Percentiles rank a stretch among this genome's conserved stretches.
Conservation (phyloP, 2,329 filamentous ascomycete species). For the Beauveria medogensis region DNA sequence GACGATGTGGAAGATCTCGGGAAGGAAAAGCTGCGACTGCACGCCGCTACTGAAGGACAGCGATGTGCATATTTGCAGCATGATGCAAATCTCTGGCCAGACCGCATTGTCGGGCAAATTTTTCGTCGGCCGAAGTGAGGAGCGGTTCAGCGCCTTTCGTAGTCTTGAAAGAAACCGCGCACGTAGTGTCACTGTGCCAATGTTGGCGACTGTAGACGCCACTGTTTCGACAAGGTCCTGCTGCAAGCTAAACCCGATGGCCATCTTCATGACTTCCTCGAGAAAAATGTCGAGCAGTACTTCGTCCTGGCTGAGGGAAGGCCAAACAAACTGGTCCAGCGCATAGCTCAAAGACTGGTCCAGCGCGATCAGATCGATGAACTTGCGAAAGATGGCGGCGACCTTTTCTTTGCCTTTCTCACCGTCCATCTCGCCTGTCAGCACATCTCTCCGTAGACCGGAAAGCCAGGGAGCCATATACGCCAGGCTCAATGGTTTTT, state of each 20-base stretch:
- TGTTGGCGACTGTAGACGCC: constrained; percentile 53
- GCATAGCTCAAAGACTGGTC: constrained; percentile 52
- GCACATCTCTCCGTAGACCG: constrained; percentile 50
- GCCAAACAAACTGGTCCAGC: constrained; percentile 60
- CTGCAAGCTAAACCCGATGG: constrained; percentile 46
- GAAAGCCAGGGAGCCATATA: constrained; percentile 65
- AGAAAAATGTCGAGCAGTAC: constrained; percentile 58
- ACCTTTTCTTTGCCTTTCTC: constrained; percentile 61
- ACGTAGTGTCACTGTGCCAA: constrained; percentile 57
- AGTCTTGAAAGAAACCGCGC: constrained; percentile 58
- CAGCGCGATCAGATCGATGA: constrained; percentile 56
- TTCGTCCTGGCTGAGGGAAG: constrained; percentile 56
- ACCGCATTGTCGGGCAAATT: constrained; percentile 58
- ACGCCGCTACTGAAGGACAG: constrained; percentile 61
- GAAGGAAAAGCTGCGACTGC: constrained; percentile 59
- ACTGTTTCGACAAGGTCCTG: constrained; percentile 53
- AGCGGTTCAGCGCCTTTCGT: constrained; percentile 58
- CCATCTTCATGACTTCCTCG: constrained; percentile 59
- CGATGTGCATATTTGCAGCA: constrained; percentile 58
- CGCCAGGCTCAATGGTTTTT: constrained; percentile 57
- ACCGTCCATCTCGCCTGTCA: constrained; percentile 51
- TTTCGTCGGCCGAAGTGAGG: constrained; percentile 58
- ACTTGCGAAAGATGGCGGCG: constrained; percentile 53
- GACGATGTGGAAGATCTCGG: constrained; percentile 62
- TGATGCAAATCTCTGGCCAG: constrained; percentile 61